Percentiles rank a stretch among this genome's conserved stretches.
phyloP scores from a whole-genome alignment of 1,284 basidiomycete species.

The Cutaneotrichosporon mucoides region DNA sequence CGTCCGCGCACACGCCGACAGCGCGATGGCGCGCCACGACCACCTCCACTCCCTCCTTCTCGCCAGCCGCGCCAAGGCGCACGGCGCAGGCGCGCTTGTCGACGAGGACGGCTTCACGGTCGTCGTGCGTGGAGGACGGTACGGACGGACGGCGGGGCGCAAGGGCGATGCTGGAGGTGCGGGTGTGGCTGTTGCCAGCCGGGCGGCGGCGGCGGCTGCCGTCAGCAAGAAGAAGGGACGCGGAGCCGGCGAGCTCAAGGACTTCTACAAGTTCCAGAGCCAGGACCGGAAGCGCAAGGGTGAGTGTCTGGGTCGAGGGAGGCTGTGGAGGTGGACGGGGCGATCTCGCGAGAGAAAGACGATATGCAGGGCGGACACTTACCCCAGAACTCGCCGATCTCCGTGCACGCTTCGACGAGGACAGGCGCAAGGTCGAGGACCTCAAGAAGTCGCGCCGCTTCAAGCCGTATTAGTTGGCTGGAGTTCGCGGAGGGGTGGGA shows the following conservation, averaged over 20 bases:
- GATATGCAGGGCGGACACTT: background rate
- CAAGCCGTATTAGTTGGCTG: conserved; percentile 65
- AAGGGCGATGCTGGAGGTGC: conserved; percentile 66
- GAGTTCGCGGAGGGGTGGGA: background rate
- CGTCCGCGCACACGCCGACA: conserved; percentile 70
- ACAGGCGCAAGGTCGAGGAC: conserved; percentile 80
- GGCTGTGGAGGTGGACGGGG: too few species aligned
- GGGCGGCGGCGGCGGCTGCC: conserved; percentile 42
- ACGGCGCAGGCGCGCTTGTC: conserved; percentile 64
- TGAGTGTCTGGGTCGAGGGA: conserved; percentile 44
- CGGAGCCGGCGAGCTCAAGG: conserved; percentile 58
- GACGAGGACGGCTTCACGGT: conserved; percentile 91
- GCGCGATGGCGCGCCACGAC: conserved; percentile 69
- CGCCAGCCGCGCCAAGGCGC: conserved; percentile 52
- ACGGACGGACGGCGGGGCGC: conserved; percentile 77
- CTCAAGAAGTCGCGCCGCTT: conserved; percentile 71
- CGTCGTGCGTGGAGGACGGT: conserved; percentile 79
- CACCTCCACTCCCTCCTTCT: conserved; percentile 56
- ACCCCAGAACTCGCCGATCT: conserved; percentile 65
- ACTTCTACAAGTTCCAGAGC: conserved; percentile 82
- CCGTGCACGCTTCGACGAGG: conserved; percentile 74
- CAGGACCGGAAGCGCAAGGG: conserved; percentile 80
- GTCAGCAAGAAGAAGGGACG: conserved; percentile 56
- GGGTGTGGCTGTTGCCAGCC: conserved; percentile 69
- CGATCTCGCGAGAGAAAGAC: background rate